Evolutionary conservation across 1,284 basidiomycete genomes (phyloP).

Genomic region (Leucoagaricus sp.): DNA sequence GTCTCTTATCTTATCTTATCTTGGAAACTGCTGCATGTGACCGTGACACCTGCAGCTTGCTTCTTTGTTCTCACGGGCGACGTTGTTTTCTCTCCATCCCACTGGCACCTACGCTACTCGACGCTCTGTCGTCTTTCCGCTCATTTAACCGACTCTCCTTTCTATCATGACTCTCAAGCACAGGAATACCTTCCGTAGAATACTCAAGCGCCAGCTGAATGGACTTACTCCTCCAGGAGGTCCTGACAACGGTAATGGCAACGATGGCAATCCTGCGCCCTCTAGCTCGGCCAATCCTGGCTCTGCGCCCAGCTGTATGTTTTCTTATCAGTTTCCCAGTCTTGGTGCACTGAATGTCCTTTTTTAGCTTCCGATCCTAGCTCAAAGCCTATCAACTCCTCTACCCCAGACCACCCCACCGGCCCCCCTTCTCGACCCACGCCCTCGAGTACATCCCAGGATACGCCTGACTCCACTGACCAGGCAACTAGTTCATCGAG

Average conservation of each 20-base stretch:
- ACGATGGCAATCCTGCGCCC: neutral
- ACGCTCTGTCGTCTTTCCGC: neutral
- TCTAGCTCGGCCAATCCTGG: neutral
- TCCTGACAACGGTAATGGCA: neutral
- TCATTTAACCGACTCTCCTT: slow-evolving; percentile 3
- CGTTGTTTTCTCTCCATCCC: neutral
- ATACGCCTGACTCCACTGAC: slow-evolving; percentile 2
- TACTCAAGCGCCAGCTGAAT: neutral
- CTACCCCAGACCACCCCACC: too few species aligned
- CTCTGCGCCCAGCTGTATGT: neutral
- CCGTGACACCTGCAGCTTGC: too few species aligned
- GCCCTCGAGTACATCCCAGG: too few species aligned
- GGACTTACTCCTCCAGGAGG: neutral
- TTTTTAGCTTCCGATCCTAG: neutral
- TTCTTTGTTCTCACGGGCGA: neutral
- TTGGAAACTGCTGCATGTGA: too few species aligned
- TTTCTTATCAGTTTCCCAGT: neutral
- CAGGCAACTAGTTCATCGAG: neutral
- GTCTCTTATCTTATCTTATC: too few species aligned
- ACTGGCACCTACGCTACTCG: neutral
- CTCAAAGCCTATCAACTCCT: neutral
- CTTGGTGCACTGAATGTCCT: neutral
- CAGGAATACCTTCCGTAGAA: neutral
- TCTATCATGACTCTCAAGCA: slow-evolving; percentile 11
- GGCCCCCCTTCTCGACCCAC: too few species aligned